Percentiles rank a stretch among this genome's conserved stretches.
phyloP scores from a whole-genome alignment of 176 grass and related monocot genomes.

The Dendrocalamus sinicus region DNA sequence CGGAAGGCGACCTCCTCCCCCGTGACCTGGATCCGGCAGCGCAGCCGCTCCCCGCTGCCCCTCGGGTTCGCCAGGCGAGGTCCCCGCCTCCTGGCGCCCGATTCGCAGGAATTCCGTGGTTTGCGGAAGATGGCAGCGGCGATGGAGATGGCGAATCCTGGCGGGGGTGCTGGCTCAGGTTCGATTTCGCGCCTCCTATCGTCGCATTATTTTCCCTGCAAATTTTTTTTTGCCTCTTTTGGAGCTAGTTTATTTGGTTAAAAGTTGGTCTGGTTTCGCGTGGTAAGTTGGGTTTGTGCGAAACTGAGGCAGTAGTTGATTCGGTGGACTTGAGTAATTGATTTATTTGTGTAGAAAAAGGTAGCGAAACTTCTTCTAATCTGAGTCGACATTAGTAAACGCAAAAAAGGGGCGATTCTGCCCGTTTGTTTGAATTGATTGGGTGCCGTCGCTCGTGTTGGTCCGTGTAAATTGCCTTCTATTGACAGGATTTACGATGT shows the following conservation, averaged over 20 bases:
- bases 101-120: neutral
- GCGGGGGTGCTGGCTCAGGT: conserved; percentile 35
- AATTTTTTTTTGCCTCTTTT: neutral
- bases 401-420: neutral
- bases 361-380: neutral
- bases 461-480: neutral
- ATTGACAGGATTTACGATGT: neutral
- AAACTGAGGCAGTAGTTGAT: neutral
- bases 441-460: neutral
- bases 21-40: conserved; percentile 14
- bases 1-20: neutral
- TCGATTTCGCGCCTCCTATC: neutral
- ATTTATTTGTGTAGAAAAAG: conserved; percentile 19
- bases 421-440: neutral
- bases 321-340: conserved; percentile 45
- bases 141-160: conserved; percentile 29
- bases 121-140: conserved; percentile 12
- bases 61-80: neutral
- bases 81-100: neutral
- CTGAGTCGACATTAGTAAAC: neutral
- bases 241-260: neutral
- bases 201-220: neutral
- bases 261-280: neutral
- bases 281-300: neutral
- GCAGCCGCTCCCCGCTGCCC: neutral